phyloP scores from a whole-genome alignment of 495 filamentous ascomycete species.

The Annulohypoxylon moriforme region DNA sequence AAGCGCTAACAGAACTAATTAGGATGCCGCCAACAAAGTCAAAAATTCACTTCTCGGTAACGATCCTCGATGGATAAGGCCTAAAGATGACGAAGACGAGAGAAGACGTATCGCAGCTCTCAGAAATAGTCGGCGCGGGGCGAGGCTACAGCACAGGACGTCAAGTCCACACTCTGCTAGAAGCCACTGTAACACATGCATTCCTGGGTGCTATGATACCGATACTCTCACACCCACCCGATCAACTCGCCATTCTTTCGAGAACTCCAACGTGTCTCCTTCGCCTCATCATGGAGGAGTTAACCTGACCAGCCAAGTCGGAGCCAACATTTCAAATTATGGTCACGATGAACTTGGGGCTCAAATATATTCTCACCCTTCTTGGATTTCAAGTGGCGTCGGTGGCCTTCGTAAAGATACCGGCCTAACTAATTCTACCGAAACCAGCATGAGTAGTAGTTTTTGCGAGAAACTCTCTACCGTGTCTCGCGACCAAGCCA shows the following conservation, averaged over 20 bases:
- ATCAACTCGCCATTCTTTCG: slow-evolving; percentile 40
- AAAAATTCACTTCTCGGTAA: slow-evolving; percentile 60
- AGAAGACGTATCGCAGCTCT: slow-evolving; percentile 52
- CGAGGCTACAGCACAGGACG: slow-evolving; percentile 22
- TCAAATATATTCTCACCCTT: slow-evolving; percentile 16
- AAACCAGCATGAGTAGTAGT: slow-evolving; percentile 44
- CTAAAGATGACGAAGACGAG: slow-evolving; percentile 58
- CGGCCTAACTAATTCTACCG: slow-evolving; percentile 46
- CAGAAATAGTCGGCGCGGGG: slow-evolving; percentile 35
- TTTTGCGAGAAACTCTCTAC: slow-evolving; percentile 42
- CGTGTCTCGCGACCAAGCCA: slow-evolving; percentile 39
- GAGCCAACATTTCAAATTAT: background rate
- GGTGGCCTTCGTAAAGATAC: slow-evolving; percentile 41
- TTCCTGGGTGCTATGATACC: slow-evolving; percentile 12
- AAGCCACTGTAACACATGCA: background rate
- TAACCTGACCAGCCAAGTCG: background rate
- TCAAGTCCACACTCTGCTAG: background rate
- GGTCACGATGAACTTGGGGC: slow-evolving; percentile 3
- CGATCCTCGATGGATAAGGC: slow-evolving; percentile 60
- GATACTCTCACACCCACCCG: slow-evolving; percentile 36
- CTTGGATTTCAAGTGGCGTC: slow-evolving; percentile 9
- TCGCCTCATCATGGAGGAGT: background rate
- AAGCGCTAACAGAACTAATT: slow-evolving; percentile 9
- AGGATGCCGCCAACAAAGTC: slow-evolving; percentile 61
- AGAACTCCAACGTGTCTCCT: background rate